phyloP scores from a whole-genome alignment of 805 yeast species.

The Alloascoidea hylecoeti region DNA sequence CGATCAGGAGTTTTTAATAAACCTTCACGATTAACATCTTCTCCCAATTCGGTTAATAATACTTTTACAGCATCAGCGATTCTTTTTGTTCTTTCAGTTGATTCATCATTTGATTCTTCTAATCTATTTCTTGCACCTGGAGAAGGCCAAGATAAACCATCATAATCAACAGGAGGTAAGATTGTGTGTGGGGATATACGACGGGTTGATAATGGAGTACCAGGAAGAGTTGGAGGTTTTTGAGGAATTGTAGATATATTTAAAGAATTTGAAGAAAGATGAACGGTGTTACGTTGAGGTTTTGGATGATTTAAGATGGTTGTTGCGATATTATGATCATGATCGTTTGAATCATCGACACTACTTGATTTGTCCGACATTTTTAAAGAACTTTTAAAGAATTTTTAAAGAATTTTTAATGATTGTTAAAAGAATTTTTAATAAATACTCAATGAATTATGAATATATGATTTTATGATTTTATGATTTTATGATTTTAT shows the following conservation, averaged over 20 bases:
- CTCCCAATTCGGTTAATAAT: conserved; percentile 74
- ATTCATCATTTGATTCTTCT: conserved; percentile 54
- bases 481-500: no score
- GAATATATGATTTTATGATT: no score
- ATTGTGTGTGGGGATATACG: conserved; percentile 76
- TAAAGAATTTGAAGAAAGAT: conserved; percentile 2
- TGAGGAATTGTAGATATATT: conserved; percentile 2
- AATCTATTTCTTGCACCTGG: conserved; percentile 69
- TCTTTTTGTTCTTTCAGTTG: conserved; percentile 49
- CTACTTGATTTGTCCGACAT: no score
- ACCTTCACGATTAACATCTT: conserved; percentile 82
- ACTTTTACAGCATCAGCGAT: conserved; percentile 75
- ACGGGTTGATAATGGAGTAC: conserved; percentile 56
- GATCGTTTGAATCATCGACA: no score
- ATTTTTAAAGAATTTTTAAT: no score
- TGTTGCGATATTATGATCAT: neutral
- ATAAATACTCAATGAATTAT: no score
- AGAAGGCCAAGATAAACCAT: conserved; percentile 92
- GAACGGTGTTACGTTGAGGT: conserved; percentile 6
- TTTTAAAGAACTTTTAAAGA: no score
- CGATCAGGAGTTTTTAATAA: conserved; percentile 88
- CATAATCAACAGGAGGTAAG: conserved; percentile 77
- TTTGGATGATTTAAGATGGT: conserved; percentile 3
- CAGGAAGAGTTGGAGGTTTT: conserved; percentile 8
- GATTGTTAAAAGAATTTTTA: no score